Conservation (phyloP, 345 rosid genomes). For the Euphorbia peplus region DNA sequence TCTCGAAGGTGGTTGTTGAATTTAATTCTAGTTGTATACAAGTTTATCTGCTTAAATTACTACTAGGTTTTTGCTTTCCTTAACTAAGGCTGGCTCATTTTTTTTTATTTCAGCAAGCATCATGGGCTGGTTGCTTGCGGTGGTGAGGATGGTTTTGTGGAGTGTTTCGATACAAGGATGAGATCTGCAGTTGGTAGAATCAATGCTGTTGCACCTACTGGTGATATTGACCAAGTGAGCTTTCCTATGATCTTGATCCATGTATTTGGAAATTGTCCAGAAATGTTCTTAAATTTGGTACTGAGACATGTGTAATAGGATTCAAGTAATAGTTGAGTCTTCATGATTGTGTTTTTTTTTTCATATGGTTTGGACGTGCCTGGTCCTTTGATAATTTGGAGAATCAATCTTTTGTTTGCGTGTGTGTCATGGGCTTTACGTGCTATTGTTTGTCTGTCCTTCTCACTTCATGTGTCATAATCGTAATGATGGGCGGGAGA, state of each 20-base stretch:
- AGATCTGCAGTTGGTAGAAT: constrained; percentile 82
- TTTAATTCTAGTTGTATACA: neutral
- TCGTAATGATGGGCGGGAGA: neutral
- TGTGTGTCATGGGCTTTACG: too few relatives aligned
- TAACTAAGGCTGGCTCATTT: constrained; percentile 15
- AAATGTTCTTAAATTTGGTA: neutral
- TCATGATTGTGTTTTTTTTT: neutral
- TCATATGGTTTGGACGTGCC: neutral
- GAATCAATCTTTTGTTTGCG: neutral
- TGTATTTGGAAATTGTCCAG: constrained; percentile 10
- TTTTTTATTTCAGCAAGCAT: constrained; percentile 49
- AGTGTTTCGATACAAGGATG: constrained; percentile 86
- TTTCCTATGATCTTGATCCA: constrained; percentile 12
- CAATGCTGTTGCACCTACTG: constrained; percentile 68
- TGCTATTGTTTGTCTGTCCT: neutral
- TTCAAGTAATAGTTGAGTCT: neutral
- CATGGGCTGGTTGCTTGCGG: constrained; percentile 98
- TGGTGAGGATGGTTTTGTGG: constrained; percentile 95
- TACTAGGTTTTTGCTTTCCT: constrained; percentile 12
- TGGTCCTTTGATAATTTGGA: neutral
- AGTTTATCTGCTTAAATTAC: neutral
- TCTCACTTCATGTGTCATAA: neutral
- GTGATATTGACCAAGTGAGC: constrained; percentile 62
- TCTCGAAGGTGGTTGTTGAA: constrained; percentile 64
- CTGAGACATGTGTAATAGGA: neutral